Evolutionary conservation across 768 basidiomycete genomes (phyloP).

Genomic region (Termitomyces titanicus): DNA sequence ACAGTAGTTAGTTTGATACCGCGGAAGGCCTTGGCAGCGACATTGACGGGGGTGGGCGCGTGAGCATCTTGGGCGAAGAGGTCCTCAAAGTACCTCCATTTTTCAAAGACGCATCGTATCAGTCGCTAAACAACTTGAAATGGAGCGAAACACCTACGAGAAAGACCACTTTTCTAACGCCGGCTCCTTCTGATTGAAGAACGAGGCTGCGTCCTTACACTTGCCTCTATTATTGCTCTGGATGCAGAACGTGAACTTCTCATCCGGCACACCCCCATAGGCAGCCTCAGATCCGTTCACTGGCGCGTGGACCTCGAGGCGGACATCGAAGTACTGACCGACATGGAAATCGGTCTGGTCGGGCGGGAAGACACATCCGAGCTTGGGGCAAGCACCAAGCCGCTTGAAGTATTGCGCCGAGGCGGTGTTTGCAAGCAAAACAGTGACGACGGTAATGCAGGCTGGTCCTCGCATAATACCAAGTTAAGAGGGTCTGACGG

Average conservation of each 20-base stretch:
- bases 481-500: neutral
- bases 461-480: neutral
- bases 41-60: constrained; percentile 31
- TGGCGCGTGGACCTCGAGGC: constrained; percentile 41
- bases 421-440: neutral
- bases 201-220: constrained; percentile 31
- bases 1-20: constrained; percentile 30
- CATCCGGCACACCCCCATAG: constrained; percentile 31
- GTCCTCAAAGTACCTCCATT: constrained; percentile 38
- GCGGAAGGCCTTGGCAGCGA: constrained; percentile 40
- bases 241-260: constrained; percentile 37
- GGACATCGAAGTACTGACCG: constrained; percentile 40
- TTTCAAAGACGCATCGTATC: neutral
- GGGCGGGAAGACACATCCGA: constrained; percentile 41
- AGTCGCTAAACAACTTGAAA: neutral
- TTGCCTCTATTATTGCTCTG: constrained; percentile 24
- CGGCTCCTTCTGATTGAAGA: constrained; percentile 31
- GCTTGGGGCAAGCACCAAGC: constrained; percentile 36
- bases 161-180: constrained; percentile 38
- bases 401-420: constrained; percentile 37
- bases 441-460: neutral
- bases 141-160: constrained; percentile 23
- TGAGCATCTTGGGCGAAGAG: constrained; percentile 37
- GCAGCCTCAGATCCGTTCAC: constrained; percentile 33
- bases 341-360: constrained; percentile 41